phyloP scores from a whole-genome alignment of 306 rosid species.

The Echinosophora koreensis region DNA sequence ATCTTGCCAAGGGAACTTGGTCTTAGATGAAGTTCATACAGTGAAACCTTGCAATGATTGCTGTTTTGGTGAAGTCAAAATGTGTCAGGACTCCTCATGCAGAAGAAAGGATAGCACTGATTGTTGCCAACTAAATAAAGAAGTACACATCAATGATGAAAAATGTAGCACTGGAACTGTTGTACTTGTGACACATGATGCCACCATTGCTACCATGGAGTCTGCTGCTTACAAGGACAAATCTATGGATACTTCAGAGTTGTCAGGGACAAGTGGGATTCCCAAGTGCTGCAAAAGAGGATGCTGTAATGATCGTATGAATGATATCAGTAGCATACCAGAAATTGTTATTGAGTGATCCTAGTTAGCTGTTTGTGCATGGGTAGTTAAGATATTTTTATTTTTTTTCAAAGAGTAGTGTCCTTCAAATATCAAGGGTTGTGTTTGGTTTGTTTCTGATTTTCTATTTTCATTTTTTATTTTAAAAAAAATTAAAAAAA shows the following conservation, averaged over 20 bases:
- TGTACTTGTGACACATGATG: constrained; percentile 23
- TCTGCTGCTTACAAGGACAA: background rate
- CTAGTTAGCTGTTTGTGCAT: background rate
- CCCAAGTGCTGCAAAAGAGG: constrained; percentile 38
- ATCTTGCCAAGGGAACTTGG: constrained; percentile 30
- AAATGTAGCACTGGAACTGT: constrained; percentile 15
- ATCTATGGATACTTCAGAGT: constrained; percentile 9
- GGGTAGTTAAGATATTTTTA: background rate
- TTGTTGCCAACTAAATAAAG: constrained; percentile 26
- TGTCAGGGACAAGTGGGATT: constrained; percentile 26
- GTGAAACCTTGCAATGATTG: constrained; percentile 46
- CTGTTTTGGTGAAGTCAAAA: constrained; percentile 17
- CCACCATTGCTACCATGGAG: constrained; percentile 19
- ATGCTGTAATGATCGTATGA: constrained; percentile 15
- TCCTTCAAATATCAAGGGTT: no score
- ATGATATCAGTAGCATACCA: background rate
- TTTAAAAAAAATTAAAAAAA: no score
- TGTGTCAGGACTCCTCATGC: constrained; percentile 18
- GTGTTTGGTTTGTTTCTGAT: no score
- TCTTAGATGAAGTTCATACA: constrained; percentile 43
- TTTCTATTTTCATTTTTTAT: no score
- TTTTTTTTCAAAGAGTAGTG: background rate
- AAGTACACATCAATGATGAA: background rate
- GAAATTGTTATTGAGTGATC: constrained; percentile 48
- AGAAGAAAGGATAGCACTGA: constrained; percentile 25